These are phyloP conservation scores for Zymoseptoria tritici DNA, from an alignment of 2,329 filamentous ascomycete genomes.

Conservation along the genomic window DNA sequence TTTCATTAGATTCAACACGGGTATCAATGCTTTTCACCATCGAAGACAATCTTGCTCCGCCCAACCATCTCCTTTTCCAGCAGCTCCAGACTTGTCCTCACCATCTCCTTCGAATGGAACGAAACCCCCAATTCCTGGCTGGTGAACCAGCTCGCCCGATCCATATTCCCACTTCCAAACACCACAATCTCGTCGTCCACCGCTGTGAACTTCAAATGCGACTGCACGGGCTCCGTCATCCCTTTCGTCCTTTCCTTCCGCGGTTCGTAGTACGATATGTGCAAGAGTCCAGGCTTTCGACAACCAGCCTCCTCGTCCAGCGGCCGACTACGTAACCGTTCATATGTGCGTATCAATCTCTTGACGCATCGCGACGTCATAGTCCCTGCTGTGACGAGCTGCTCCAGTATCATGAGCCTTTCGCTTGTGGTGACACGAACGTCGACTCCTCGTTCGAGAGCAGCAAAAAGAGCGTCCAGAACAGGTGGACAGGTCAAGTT, in stretches of 20 bases:
- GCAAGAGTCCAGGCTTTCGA: conserved; percentile 43
- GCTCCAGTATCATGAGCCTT: conserved; percentile 54
- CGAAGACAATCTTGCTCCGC: background rate
- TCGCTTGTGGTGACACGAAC: conserved; percentile 41
- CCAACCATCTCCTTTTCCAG: background rate
- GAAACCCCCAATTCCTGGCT: conserved; percentile 73
- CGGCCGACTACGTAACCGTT: conserved; percentile 24
- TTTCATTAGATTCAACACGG: background rate
- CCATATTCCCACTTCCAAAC: conserved; percentile 75
- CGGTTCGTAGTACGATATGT: conserved; percentile 52
- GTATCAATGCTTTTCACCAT: background rate
- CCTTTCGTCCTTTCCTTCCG: conserved; percentile 29
- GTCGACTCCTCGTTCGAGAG: conserved; percentile 58
- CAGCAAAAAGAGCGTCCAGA: conserved; percentile 52
- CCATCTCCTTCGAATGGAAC: conserved; percentile 38
- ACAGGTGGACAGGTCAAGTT: conserved; percentile 66
- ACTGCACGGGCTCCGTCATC: conserved; percentile 54
- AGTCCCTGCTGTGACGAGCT: conserved; percentile 70
- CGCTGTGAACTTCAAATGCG: conserved; percentile 70
- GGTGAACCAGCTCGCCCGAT: conserved; percentile 78
- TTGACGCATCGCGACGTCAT: conserved; percentile 60
- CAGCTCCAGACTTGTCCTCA: background rate
- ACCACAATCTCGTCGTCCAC: conserved; percentile 62
- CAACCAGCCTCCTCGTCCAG: conserved; percentile 38
- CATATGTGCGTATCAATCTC: conserved; percentile 51